phyloP scores from a whole-genome alignment of 2,329 filamentous ascomycete genomes.

The Xylariaceae sp. region DNA sequence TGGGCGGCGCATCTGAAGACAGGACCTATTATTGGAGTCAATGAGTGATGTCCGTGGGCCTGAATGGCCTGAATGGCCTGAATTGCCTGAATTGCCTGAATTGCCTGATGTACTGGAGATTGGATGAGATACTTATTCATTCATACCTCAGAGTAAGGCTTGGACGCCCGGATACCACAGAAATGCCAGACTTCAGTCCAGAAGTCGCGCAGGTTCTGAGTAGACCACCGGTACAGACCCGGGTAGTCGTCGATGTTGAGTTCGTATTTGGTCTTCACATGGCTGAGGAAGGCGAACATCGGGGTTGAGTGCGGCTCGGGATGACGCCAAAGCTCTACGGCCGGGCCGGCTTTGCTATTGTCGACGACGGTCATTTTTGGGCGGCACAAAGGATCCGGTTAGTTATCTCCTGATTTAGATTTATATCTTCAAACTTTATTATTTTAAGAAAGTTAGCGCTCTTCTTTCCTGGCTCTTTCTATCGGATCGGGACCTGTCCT shows the following conservation, averaged over 20 bases:
- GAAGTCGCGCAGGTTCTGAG: conserved; percentile 67
- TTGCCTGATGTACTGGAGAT: background rate
- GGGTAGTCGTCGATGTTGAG: conserved; percentile 61
- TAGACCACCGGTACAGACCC: conserved; percentile 79
- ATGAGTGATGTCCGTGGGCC: conserved; percentile 5
- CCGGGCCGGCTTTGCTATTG: conserved; percentile 17
- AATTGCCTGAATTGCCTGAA: too few species aligned
- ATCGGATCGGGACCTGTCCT: too few species aligned
- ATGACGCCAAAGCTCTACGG: conserved; percentile 66
- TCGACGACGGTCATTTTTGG: conserved; percentile 22
- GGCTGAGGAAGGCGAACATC: conserved; percentile 66
- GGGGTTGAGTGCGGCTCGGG: conserved; percentile 59
- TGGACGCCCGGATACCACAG: conserved; percentile 67
- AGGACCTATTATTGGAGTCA: conserved; percentile 58
- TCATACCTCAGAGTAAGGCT: conserved; percentile 52
- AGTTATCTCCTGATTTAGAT: background rate
- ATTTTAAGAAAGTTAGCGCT: too few species aligned
- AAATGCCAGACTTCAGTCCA: conserved; percentile 85
- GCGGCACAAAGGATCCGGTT: background rate
- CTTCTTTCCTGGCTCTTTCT: too few species aligned
- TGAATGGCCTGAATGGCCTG: background rate
- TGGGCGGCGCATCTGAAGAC: conserved; percentile 55
- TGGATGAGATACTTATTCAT: background rate
- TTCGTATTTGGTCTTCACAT: conserved; percentile 61
- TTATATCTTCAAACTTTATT: background rate